Conservation (phyloP, 495 filamentous ascomycete genomes). For the Xylaria curta region DNA sequence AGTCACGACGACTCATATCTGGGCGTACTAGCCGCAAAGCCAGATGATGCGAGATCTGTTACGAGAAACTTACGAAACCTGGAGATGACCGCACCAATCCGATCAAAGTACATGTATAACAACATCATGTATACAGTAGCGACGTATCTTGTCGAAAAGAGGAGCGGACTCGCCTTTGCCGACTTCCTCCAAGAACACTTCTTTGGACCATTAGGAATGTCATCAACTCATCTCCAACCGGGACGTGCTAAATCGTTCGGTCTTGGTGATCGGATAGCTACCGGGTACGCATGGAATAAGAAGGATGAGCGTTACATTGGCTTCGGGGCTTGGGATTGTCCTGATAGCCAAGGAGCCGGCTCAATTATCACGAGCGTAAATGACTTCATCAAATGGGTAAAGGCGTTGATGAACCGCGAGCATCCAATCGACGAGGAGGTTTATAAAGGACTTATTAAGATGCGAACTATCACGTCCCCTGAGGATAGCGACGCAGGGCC, state of each 20-base stretch:
- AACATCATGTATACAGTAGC: conserved; percentile 58
- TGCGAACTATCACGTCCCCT: conserved; percentile 29
- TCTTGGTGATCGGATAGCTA: conserved; percentile 43
- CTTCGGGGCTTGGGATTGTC: conserved; percentile 11
- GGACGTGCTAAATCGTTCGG: conserved; percentile 35
- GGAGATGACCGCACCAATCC: conserved; percentile 43
- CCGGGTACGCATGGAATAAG: conserved; percentile 34
- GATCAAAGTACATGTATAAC: conserved; percentile 53
- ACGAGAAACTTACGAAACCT: conserved; percentile 54
- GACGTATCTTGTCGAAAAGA: conserved; percentile 48
- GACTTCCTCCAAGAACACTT: conserved; percentile 51
- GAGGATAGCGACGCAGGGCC: neutral
- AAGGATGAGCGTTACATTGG: conserved; percentile 15
- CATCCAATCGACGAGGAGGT: conserved; percentile 45
- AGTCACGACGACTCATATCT: conserved; percentile 32
- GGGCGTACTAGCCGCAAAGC: conserved; percentile 26
- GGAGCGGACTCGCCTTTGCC: conserved; percentile 46
- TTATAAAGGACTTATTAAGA: conserved; percentile 42
- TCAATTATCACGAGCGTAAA: conserved; percentile 57
- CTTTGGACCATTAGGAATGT: conserved; percentile 56
- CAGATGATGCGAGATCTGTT: conserved; percentile 38
- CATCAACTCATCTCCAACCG: conserved; percentile 50
- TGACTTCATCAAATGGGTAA: conserved; percentile 59
- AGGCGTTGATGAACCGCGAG: conserved; percentile 36
- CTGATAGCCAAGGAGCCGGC: conserved; percentile 51